phyloP scores from a whole-genome alignment of 2,329 filamentous ascomycete genomes.

The Nothomitra cinnamomea region DNA sequence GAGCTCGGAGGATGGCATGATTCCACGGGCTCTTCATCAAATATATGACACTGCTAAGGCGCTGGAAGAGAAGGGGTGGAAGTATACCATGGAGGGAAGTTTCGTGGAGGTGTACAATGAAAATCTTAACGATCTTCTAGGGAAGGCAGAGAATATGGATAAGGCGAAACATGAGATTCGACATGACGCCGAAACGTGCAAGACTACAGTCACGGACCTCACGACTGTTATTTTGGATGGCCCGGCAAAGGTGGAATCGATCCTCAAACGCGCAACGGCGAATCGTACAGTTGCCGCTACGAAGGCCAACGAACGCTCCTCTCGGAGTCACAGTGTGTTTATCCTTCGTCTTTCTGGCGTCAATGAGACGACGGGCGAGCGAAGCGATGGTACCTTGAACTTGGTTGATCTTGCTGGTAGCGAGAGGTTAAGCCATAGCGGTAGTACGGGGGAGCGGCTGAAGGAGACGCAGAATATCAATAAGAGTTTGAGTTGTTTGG shows the following conservation, averaged over 20 bases:
- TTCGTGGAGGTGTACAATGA: slow-evolving; percentile 99
- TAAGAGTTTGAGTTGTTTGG: slow-evolving; percentile 76
- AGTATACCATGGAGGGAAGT: slow-evolving; percentile 81
- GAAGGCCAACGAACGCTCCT: slow-evolving; percentile 92
- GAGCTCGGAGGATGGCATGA: slow-evolving; percentile 85
- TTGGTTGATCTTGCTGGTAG: slow-evolving; percentile 90
- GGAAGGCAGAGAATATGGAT: slow-evolving; percentile 49
- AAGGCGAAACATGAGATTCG: slow-evolving; percentile 80
- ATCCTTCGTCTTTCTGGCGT: slow-evolving; percentile 54
- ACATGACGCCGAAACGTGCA: slow-evolving; percentile 67
- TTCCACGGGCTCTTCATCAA: slow-evolving; percentile 79
- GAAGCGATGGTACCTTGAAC: slow-evolving; percentile 84
- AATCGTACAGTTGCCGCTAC: slow-evolving; percentile 90
- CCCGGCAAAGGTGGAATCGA: slow-evolving; percentile 59
- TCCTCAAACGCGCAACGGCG: slow-evolving; percentile 62
- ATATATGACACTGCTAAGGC: slow-evolving; percentile 79
- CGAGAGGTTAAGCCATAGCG: slow-evolving; percentile 74
- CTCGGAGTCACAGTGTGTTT: slow-evolving; percentile 89
- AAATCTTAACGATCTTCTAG: slow-evolving; percentile 79
- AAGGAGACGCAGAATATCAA: slow-evolving; percentile 97
- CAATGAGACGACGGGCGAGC: slow-evolving; percentile 62
- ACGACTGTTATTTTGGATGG: slow-evolving; percentile 63
- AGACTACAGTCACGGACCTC: slow-evolving; percentile 67
- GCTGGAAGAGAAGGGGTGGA: slow-evolving; percentile 82
- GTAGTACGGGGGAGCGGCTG: slow-evolving; percentile 70